Conservation (phyloP, 257 asterid species). For the Verbena officinalis region DNA sequence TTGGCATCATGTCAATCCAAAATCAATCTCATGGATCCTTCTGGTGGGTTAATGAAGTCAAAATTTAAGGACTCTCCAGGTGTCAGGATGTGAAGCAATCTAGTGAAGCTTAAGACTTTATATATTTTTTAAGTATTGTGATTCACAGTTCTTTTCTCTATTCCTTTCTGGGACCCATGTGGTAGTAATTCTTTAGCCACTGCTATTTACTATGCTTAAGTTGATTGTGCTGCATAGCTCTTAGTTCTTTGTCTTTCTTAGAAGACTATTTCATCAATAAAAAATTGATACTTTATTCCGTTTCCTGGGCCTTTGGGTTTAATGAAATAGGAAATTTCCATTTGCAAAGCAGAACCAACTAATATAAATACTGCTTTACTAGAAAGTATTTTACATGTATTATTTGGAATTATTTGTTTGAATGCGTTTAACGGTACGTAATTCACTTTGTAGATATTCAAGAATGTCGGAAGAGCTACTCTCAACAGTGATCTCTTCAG, state of each 20-base stretch:
- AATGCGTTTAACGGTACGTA: conserved; percentile 26
- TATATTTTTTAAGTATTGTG: conserved; percentile 6
- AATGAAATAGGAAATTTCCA: conserved; percentile 1
- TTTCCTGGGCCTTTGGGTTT: background rate
- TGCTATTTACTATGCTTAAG: conserved; percentile 11
- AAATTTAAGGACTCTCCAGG: conserved; percentile 15
- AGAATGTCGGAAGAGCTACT: conserved; percentile 88
- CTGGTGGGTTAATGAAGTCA: conserved; percentile 18
- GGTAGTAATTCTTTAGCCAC: conserved; percentile 7
- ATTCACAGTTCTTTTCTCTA: conserved; percentile 4
- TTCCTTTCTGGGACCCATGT: background rate
- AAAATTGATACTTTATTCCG: background rate
- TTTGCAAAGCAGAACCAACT: conserved; percentile 11
- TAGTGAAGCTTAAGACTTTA: conserved; percentile 6
- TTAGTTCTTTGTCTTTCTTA: conserved; percentile 15
- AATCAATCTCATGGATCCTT: conserved; percentile 17
- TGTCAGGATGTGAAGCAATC: conserved; percentile 24
- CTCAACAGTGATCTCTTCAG: conserved; percentile 61
- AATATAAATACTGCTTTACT: background rate
- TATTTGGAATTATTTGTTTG: conserved; percentile 15
- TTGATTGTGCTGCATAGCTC: conserved; percentile 7
- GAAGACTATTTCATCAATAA: background rate
- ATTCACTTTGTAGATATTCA: conserved; percentile 59
- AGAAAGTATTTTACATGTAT: conserved; percentile 1
- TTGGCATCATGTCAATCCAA: conserved; percentile 20